These are phyloP conservation scores for Fusarium aywerte DNA, from an alignment of 2,329 filamentous ascomycete genomes.

Conservation along the genomic window DNA sequence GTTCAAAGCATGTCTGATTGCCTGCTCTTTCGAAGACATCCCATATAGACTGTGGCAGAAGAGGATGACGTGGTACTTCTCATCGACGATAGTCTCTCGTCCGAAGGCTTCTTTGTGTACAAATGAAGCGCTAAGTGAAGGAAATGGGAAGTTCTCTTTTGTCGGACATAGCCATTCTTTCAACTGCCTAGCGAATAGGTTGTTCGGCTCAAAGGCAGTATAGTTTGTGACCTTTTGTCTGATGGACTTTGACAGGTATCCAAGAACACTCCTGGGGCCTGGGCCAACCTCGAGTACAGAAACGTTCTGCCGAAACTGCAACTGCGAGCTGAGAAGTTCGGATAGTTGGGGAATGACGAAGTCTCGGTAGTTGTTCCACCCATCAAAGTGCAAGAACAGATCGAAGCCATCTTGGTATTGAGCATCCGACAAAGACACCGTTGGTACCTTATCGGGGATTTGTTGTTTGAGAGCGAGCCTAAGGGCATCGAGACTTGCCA, in stretches of 20 bases:
- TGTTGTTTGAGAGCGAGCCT: slow-evolving; percentile 54
- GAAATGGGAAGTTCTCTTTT: slow-evolving; percentile 52
- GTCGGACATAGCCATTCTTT: slow-evolving; percentile 54
- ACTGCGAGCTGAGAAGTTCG: slow-evolving; percentile 54
- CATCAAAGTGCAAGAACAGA: slow-evolving; percentile 51
- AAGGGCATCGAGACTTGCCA: slow-evolving; percentile 55
- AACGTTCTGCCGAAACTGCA: slow-evolving; percentile 54
- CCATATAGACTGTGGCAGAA: slow-evolving; percentile 75
- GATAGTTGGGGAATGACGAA: slow-evolving; percentile 65
- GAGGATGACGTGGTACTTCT: slow-evolving; percentile 65
- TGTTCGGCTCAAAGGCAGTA: slow-evolving; percentile 64
- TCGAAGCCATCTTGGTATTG: slow-evolving; percentile 63
- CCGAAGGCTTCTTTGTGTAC: slow-evolving; percentile 53
- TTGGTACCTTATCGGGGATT: slow-evolving; percentile 35
- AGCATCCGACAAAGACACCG: slow-evolving; percentile 55
- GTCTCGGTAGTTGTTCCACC: slow-evolving; percentile 56
- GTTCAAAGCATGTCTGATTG: slow-evolving; percentile 59
- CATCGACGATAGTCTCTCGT: slow-evolving; percentile 45
- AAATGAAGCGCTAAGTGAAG: slow-evolving; percentile 53
- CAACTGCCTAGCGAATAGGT: slow-evolving; percentile 56
- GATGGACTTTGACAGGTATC: slow-evolving; percentile 55
- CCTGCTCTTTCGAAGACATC: slow-evolving; percentile 60
- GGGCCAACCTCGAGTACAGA: slow-evolving; percentile 70
- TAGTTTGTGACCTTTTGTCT: slow-evolving; percentile 62
- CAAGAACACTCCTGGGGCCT: slow-evolving; percentile 65